These are phyloP conservation scores for Skeletonema marinoi DNA, from an alignment of 108 stramenopile species.

Conservation along the genomic window DNA sequence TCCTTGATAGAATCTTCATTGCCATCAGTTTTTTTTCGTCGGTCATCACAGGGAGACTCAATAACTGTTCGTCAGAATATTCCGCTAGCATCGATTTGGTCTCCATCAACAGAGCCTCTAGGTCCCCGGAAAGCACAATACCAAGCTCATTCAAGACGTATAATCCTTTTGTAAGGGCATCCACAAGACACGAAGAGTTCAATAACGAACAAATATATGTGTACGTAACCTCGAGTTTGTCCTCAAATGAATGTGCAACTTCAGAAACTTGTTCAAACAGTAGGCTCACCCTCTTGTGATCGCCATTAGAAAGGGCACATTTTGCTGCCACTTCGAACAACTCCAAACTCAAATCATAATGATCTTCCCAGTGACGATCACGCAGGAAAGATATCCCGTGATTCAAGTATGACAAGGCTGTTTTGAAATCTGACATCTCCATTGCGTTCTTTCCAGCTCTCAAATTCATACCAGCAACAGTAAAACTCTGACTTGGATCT, in stretches of 20 bases:
- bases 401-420: background rate
- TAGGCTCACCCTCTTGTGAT: background rate
- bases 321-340: background rate
- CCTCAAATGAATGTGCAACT: slow-evolving; percentile 6
- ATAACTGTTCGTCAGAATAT: background rate
- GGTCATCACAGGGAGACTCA: background rate
- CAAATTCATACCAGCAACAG: background rate
- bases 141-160: background rate
- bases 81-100: background rate
- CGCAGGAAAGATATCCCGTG: background rate
- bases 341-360: background rate
- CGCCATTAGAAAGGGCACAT: background rate
- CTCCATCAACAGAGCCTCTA: background rate
- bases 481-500: background rate
- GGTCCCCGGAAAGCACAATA: background rate
- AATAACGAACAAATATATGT: background rate
- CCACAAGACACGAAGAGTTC: background rate
- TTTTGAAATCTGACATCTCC: background rate
- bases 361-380: background rate
- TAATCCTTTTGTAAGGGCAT: background rate
- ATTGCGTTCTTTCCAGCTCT: background rate
- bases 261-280: background rate
- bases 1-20: background rate
- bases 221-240: background rate
- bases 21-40: background rate